These are phyloP conservation scores for Raddia distichophylla DNA, from an alignment of 176 grass and related monocot species.

Conservation along the genomic window DNA sequence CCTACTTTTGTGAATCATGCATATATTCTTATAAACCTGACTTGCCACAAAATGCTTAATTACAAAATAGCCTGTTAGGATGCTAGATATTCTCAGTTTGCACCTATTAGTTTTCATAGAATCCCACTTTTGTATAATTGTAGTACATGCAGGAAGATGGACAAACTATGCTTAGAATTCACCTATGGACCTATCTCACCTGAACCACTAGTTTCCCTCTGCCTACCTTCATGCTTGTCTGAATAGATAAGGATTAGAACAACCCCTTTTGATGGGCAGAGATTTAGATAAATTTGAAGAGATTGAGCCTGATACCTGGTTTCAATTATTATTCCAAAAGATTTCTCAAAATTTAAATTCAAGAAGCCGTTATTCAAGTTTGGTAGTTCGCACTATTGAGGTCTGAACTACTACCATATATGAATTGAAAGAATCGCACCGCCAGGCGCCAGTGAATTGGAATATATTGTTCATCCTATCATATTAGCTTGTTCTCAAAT, in stretches of 20 bases:
- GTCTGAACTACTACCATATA: not conserved
- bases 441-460: too few relatives aligned
- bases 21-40: not conserved
- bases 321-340: not conserved
- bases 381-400: not conserved
- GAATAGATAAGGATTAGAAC: not conserved
- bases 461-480: not conserved
- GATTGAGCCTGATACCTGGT: not conserved
- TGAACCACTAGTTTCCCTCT: not conserved
- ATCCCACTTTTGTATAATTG: slow-evolving; percentile 1
- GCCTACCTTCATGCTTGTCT: not conserved
- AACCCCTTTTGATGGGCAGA: not conserved
- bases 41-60: not conserved
- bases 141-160: not conserved
- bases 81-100: slow-evolving; percentile 14
- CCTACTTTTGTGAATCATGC: slow-evolving; percentile 6
- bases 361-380: not conserved
- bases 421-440: not conserved
- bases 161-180: not conserved
- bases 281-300: not conserved
- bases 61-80: not conserved
- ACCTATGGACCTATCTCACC: not conserved
- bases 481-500: not conserved
- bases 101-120: not conserved
- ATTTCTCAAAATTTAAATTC: not conserved